These are phyloP conservation scores for Xylaria bambusicola DNA, from an alignment of 495 filamentous ascomycete genomes.

Conservation along the genomic window DNA sequence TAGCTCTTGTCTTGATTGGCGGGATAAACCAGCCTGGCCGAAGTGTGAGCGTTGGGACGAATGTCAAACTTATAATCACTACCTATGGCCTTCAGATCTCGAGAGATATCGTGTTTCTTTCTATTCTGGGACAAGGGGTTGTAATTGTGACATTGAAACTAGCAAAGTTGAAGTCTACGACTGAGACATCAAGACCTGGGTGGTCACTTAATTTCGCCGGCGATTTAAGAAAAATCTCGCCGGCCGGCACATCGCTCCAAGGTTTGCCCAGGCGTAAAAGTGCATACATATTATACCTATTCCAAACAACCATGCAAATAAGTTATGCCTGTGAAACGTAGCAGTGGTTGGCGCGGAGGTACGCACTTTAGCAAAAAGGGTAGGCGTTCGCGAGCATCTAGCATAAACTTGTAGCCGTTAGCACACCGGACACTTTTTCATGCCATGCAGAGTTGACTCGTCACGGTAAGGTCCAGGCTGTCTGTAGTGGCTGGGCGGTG, in stretches of 20 bases:
- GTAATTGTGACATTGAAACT: neutral
- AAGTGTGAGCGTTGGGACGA: too few species aligned
- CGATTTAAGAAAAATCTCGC: neutral
- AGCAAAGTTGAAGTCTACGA: neutral
- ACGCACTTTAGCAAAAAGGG: neutral
- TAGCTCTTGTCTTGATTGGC: too few species aligned
- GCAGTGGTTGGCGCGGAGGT: neutral
- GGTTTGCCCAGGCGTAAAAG: neutral
- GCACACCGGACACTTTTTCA: neutral
- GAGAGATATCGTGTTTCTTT: neutral
- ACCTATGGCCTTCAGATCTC: too few species aligned
- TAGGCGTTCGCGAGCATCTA: neutral
- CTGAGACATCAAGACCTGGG: neutral
- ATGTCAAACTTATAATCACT: too few species aligned
- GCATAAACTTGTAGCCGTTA: neutral
- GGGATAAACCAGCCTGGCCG: too few species aligned
- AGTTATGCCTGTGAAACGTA: neutral
- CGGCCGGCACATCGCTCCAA: neutral
- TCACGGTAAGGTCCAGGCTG: neutral
- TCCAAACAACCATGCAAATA: neutral
- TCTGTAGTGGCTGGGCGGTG: constrained; percentile 1
- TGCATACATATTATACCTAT: neutral
- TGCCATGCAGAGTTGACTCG: constrained; percentile 4
- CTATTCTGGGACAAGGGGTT: neutral
- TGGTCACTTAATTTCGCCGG: constrained; percentile 6